Evolutionary conservation across 1,139 yeast species (phyloP).

Genomic region (Blastobotrys apis): DNA sequence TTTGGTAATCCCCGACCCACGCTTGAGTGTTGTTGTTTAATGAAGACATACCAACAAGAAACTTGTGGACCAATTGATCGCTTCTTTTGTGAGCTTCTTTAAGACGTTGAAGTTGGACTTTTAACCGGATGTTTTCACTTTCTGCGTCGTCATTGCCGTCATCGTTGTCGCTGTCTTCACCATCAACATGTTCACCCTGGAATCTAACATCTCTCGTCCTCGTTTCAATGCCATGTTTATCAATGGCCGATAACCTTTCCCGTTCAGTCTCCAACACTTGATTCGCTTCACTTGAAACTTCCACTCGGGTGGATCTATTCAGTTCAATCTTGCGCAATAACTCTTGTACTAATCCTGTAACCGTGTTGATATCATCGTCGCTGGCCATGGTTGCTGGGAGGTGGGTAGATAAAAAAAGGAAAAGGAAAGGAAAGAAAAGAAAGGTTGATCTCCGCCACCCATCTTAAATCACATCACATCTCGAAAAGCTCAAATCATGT

Average conservation of each 20-base stretch:
- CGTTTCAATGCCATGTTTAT: constrained; percentile 12
- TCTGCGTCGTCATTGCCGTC: constrained; percentile 5
- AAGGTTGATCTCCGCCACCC: not conserved
- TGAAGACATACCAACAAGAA: constrained; percentile 23
- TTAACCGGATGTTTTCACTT: constrained; percentile 25
- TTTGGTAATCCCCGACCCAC: constrained; percentile 22
- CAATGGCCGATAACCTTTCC: constrained; percentile 18
- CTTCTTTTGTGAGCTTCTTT: constrained; percentile 25
- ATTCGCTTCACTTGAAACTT: constrained; percentile 18
- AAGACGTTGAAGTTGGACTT: constrained; percentile 27
- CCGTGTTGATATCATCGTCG: constrained; percentile 7
- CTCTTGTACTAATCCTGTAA: constrained; percentile 22
- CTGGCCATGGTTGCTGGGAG: not conserved
- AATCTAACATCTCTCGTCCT: constrained; percentile 5
- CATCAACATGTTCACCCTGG: constrained; percentile 5
- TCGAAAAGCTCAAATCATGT: constrained; percentile 22
- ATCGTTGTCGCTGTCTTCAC: constrained; percentile 14
- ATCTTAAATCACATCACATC: not conserved
- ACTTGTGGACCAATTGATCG: constrained; percentile 22
- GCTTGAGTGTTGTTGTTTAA: constrained; percentile 20
- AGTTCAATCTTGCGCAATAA: constrained; percentile 18
- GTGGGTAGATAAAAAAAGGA: not conserved
- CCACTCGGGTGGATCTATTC: constrained; percentile 18
- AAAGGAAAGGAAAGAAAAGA: not conserved
- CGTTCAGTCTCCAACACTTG: constrained; percentile 19